Evolutionary conservation across 371 early-diverging fungal species (phyloP).

Genomic region (Mortierella sp.): DNA sequence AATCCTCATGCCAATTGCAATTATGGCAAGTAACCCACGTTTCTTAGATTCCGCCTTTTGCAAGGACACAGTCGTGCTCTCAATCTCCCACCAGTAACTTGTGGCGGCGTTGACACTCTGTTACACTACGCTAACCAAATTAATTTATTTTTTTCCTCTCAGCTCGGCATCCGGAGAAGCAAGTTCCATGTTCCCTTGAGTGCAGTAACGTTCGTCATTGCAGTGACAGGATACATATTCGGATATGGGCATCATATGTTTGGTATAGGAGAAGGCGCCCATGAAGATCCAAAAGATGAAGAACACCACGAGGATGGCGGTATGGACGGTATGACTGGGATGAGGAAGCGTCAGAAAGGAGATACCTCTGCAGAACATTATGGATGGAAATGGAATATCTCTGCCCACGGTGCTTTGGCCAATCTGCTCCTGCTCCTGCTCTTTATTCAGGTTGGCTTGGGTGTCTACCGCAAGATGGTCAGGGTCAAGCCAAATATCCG

Average conservation of each 20-base stretch:
- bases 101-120: background rate
- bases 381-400: conserved; percentile 32
- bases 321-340: conserved; percentile 21
- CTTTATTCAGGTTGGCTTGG: conserved; percentile 46
- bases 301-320: background rate
- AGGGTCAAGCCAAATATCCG: conserved; percentile 33
- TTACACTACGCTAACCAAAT: background rate
- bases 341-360: conserved; percentile 35
- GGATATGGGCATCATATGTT: conserved; percentile 49
- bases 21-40: conserved; percentile 32
- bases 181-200: conserved; percentile 47
- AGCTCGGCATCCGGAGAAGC: conserved; percentile 50
- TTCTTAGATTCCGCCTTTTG: background rate
- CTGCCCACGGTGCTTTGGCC: conserved; percentile 45
- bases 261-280: conserved; percentile 24
- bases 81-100: background rate
- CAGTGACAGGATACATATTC: conserved; percentile 45
- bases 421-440: conserved; percentile 36
- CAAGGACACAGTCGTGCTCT: no score
- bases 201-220: conserved; percentile 27
- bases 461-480: conserved; percentile 45
- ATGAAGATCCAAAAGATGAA: conserved; percentile 3
- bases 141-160: background rate
- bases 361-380: conserved; percentile 52
- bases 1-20: conserved; percentile 45